Percentiles rank a stretch among this genome's conserved stretches.
Conservation (phyloP, 768 basidiomycete genomes). For the Russula virescens region DNA sequence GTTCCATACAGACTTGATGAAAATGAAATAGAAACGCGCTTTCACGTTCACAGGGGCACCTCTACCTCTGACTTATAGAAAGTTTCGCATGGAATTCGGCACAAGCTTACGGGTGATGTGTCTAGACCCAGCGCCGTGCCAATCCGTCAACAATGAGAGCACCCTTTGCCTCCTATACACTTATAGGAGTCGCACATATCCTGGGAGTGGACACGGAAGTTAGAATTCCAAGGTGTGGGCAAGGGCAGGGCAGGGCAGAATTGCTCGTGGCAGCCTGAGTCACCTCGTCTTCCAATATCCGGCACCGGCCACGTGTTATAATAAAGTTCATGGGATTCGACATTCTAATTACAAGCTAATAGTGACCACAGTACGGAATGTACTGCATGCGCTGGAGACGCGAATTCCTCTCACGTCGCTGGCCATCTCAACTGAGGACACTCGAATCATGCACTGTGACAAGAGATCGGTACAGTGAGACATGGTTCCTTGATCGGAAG, state of each 20-base stretch:
- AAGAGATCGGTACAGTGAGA: conserved; percentile 4
- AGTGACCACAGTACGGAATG: background rate
- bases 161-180: background rate
- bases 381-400: background rate
- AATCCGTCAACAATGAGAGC: background rate
- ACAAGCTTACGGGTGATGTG: background rate
- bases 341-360: conserved; percentile 7
- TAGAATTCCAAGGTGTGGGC: background rate
- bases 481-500: conserved; percentile 23
- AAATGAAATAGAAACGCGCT: background rate
- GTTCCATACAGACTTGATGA: background rate
- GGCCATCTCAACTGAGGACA: conserved; percentile 12
- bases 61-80: no score
- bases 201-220: background rate
- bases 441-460: conserved; percentile 15
- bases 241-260: background rate
- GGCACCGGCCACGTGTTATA: background rate
- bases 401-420: conserved; percentile 23
- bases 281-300: background rate
- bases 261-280: background rate
- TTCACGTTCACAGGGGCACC: background rate
- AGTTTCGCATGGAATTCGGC: background rate
- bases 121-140: background rate
- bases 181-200: background rate
- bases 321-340: background rate